These are phyloP conservation scores for Echinochloa phyllopogon DNA, from an alignment of 176 grass and related monocot genomes.

Conservation along the genomic window DNA sequence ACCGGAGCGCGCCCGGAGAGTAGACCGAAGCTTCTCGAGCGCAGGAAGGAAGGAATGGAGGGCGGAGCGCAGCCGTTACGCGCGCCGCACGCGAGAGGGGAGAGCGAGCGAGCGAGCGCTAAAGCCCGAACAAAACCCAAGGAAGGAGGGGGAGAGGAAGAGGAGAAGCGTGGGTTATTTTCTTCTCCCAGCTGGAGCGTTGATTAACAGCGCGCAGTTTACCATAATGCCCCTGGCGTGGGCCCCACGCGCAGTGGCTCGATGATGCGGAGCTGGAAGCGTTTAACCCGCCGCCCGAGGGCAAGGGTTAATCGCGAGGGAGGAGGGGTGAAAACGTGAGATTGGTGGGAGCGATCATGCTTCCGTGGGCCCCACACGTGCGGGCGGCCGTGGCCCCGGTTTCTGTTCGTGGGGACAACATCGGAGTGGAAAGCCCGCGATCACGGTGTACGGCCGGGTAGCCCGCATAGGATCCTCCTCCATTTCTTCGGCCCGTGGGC, in stretches of 20 bases:
- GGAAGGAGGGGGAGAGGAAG: too few species aligned
- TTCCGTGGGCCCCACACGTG: neutral
- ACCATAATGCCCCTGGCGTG: neutral
- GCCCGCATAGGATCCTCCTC: conserved; percentile 22
- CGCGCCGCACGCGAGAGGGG: neutral
- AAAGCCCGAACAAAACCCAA: conserved; percentile 16
- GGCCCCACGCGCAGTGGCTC: neutral
- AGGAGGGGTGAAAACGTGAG: neutral
- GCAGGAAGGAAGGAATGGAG: neutral
- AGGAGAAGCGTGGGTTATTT: neutral
- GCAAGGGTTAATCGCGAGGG: neutral
- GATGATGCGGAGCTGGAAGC: neutral
- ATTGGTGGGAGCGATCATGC: neutral
- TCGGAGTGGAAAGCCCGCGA: neutral
- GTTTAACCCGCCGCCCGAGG: neutral
- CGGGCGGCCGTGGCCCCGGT: neutral
- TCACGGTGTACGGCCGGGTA: neutral
- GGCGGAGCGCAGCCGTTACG: neutral
- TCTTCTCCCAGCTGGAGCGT: neutral
- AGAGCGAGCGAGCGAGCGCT: neutral
- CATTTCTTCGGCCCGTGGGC: too few species aligned
- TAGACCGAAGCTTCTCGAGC: neutral
- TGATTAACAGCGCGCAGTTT: neutral
- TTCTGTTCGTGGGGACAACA: neutral
- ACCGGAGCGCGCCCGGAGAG: conserved; percentile 12